Evolutionary conservation across 164 flowering plant species (phyloP).

Genomic region (Vitis amurensis): DNA sequence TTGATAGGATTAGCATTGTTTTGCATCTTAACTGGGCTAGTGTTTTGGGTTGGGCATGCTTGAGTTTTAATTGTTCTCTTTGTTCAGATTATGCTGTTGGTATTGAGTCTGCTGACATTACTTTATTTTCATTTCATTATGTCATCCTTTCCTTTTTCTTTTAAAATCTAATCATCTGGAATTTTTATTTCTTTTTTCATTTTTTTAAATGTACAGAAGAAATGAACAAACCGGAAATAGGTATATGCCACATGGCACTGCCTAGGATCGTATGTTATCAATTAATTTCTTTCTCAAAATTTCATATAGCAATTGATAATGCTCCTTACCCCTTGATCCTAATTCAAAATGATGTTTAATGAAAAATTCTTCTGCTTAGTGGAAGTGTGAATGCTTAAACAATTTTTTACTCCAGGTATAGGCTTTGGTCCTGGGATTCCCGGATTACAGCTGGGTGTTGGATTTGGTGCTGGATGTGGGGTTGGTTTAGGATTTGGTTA

Average conservation of each 20-base stretch:
- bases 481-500: slow-evolving; percentile 92
- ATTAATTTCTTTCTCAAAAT: background rate
- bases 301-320: background rate
- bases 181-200: background rate
- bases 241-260: background rate
- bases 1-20: too few species aligned
- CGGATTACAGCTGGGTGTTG: slow-evolving; percentile 78
- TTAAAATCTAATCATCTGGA: background rate
- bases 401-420: slow-evolving; percentile 39
- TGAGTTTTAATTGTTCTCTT: too few species aligned
- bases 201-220: background rate
- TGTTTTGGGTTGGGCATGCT: too few species aligned
- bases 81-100: too few species aligned
- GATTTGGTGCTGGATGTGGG: slow-evolving; percentile 95
- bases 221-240: background rate
- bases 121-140: background rate
- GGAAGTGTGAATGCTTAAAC: background rate
- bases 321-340: background rate
- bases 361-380: background rate
- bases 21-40: too few species aligned
- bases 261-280: background rate
- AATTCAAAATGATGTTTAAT: background rate
- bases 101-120: too few species aligned
- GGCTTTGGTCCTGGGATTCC: slow-evolving; percentile 92
- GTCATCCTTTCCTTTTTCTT: background rate